Evolutionary conservation across 768 basidiomycete species (phyloP).

Genomic region (Phlebiopsis gigantea): DNA sequence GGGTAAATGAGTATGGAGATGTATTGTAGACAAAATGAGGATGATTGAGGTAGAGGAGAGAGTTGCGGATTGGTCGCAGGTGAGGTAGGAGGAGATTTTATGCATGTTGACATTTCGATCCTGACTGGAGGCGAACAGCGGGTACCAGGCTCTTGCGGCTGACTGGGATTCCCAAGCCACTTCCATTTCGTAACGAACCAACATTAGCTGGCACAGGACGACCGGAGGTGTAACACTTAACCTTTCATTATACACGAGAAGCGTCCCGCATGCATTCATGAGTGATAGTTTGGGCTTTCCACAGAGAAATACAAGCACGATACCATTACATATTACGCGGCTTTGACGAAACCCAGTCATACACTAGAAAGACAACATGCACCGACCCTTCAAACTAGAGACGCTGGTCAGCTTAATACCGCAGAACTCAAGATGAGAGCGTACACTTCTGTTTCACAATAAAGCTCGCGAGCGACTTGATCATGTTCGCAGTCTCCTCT

Average conservation of each 20-base stretch:
- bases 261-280: neutral
- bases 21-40: neutral
- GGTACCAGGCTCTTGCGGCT: neutral
- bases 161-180: neutral
- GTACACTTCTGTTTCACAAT: conserved; percentile 37
- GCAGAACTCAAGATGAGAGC: neutral
- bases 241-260: neutral
- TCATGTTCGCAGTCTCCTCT: conserved; percentile 64
- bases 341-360: neutral
- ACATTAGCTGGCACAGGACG: neutral
- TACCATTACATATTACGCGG: neutral
- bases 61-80: neutral
- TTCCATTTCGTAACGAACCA: neutral
- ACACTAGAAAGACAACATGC: neutral
- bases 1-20: neutral
- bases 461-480: conserved; percentile 65
- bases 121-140: neutral
- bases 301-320: neutral
- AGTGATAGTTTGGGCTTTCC: neutral
- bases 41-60: neutral
- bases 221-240: neutral
- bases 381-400: neutral
- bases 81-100: neutral
- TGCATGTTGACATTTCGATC: neutral
- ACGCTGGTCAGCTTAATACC: neutral